Conservation (phyloP, 495 filamentous ascomycete species). For the Usnea hakonensis region DNA sequence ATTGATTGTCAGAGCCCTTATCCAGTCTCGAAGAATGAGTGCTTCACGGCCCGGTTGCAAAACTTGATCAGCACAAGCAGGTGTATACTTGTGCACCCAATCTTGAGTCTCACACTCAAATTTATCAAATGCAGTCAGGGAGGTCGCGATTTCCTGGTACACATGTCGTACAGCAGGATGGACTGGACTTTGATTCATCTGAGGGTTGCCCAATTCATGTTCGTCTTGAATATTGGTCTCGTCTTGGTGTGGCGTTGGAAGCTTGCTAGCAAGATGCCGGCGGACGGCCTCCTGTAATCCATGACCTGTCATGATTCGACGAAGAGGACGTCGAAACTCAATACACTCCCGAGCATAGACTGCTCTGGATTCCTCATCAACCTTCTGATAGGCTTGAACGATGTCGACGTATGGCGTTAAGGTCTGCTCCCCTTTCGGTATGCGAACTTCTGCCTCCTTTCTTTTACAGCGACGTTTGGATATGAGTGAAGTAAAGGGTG, state of each 20-base stretch:
- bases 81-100: conserved; percentile 88
- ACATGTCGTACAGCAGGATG: conserved; percentile 57
- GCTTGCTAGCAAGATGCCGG: conserved; percentile 8
- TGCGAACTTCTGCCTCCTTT: conserved; percentile 40
- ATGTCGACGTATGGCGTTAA: conserved; percentile 26
- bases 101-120: conserved; percentile 61
- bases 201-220: conserved; percentile 4
- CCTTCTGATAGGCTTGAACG: conserved; percentile 25
- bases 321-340: conserved; percentile 27
- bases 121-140: conserved; percentile 72
- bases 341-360: conserved; percentile 12
- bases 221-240: neutral
- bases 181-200: neutral
- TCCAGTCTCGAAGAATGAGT: conserved; percentile 71
- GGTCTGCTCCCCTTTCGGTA: conserved; percentile 40
- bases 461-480: conserved; percentile 34
- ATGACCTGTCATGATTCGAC: conserved; percentile 27
- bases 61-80: conserved; percentile 58
- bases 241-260: neutral
- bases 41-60: conserved; percentile 70
- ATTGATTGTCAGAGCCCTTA: conserved; percentile 64
- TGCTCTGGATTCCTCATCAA: conserved; percentile 11
- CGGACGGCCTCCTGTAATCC: conserved; percentile 28
- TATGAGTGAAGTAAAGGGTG: neutral
- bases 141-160: conserved; percentile 49